Evolutionary conservation across 441 rosid species (phyloP), one percentile per base, ranked within the genome.

Genomic region (Mallotus japonicus): DNA sequence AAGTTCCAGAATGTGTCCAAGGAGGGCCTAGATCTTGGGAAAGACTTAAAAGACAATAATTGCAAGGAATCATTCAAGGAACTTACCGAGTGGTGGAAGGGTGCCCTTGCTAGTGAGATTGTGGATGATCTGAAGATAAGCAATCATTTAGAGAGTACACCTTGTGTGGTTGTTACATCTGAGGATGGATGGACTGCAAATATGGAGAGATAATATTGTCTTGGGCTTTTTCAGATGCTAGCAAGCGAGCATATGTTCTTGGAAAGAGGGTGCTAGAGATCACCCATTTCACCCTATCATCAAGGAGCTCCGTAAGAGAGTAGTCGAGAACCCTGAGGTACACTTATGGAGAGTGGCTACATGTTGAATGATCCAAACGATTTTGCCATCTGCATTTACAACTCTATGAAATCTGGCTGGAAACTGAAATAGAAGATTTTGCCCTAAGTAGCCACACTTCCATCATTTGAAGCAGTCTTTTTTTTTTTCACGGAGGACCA

Each of bases 201-300:
- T 68, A 92, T 95, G 99, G 97, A 95, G 83, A 84, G 96, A 89
- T 95, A 73, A 92, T 95, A 97, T 92, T 88, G 71, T 84, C 99
- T 15, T 97, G 92, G 85, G 92, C 97, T 32, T 83, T 94, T 24
- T 80, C 97, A 0, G 97, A 94, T 80, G 91, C 97, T 42, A 88
- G 65, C 74, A 92, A 92, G 85, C 97, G 90, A 78, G 95, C 90
- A 32, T 94, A 92, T 60, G 90, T 92, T 97, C 88, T 87, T 0
- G 99, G 97, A 69, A 94, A 92, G 88, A 84, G 99, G 83, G 92
- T 94, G 56, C 92, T 94, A 40, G 99, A 94, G 89, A 88, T 94
- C 92, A 94, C 77, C 97, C 99, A 7, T 82, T 97, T 69, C 99
- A 94, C 71, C 99, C 99, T 3, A 92, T 94, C 80, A 81, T 94